Base-by-base conservation (phyloP, 495 filamentous ascomycete species). In the Penicillium fimorum region DNA sequence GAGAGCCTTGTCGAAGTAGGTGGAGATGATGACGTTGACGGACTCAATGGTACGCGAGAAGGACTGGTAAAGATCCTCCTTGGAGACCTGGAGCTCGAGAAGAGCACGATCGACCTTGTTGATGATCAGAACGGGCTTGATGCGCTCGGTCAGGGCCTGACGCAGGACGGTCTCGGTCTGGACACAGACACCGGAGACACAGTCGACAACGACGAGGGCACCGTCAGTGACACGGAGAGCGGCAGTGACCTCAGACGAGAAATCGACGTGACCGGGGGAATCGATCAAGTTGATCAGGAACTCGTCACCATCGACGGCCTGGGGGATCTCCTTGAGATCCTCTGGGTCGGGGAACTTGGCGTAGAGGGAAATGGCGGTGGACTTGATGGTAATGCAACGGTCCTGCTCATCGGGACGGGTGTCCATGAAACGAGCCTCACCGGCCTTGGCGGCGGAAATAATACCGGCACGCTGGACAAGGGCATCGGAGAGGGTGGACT, bases 241-340 rank as follows among this genome's bases (percentile, higher is more conserved):
- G 74, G 94, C 94, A 70, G 94, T 99, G 72, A 99, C 94, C 77
- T 99, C 94, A 61, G 94, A 99, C 22, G 94, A 99, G 88, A 99
- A 99, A 81, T 99, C 94, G 76, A 99, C 94, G 92, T 99, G 94
- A 82, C 94, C 94, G 59, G 94, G 94, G 29, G 94, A 99, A 76
- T 99, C 94, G 79, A 99, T 99, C 84, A 99, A 82, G 86, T 99
- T 99, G 85, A 99, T 93, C 85, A 99, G 84, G 86, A 99, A 99
- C 75, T 97, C 91, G 75, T 83, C 80, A 77, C 95, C 92, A 55
- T 91, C 84, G 60, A 88, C 84, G 76, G 87, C 86, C 81, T 95
- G 87, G 65, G 89, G 86, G 61, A 97, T 89, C 71, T 99, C 94
- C 85, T 97, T 97, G 47, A 96, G 67, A 74, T 97, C 94, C 61